A percentile compares a stretch with the other conserved stretches of the same genome.
Conservation (phyloP, 2,329 filamentous ascomycete species). For the Trichoderma sp. region DNA sequence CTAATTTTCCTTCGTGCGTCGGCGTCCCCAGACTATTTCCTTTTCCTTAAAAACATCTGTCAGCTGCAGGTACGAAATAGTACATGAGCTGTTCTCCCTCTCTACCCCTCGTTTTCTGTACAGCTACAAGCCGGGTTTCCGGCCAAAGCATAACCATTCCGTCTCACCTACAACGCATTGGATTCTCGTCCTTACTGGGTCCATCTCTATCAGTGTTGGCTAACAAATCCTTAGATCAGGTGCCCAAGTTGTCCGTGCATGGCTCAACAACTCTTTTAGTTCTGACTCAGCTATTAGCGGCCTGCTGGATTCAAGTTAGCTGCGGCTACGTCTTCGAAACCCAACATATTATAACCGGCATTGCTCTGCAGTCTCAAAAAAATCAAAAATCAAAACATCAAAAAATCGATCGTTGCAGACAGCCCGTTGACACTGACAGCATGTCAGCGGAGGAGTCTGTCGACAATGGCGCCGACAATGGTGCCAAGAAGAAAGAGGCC, state of each 20-base stretch:
- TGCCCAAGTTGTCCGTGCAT: background rate
- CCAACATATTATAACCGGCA: background rate
- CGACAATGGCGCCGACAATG: background rate
- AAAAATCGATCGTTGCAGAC: background rate
- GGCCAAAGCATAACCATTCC: background rate
- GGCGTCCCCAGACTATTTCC: background rate
- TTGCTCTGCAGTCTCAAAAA: background rate
- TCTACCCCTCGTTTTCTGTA: background rate
- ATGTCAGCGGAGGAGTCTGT: background rate
- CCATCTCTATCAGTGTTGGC: background rate
- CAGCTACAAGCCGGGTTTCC: background rate
- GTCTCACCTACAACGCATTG: background rate
- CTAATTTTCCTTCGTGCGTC: background rate
- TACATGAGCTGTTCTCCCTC: background rate
- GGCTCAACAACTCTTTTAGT: background rate
- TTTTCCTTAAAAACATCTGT: background rate
- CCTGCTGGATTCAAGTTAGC: background rate
- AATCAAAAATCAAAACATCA: background rate
- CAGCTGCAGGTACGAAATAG: background rate
- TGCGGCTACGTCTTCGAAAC: background rate
- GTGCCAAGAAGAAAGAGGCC: background rate
- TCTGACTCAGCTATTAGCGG: background rate
- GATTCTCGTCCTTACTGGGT: background rate
- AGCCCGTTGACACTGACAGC: background rate
- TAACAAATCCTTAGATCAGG: background rate